Percentiles rank a stretch among this genome's conserved stretches.
Evolutionary conservation across 2,329 filamentous ascomycete genomes (phyloP).

Genomic region (Monilinia polystroma): DNA sequence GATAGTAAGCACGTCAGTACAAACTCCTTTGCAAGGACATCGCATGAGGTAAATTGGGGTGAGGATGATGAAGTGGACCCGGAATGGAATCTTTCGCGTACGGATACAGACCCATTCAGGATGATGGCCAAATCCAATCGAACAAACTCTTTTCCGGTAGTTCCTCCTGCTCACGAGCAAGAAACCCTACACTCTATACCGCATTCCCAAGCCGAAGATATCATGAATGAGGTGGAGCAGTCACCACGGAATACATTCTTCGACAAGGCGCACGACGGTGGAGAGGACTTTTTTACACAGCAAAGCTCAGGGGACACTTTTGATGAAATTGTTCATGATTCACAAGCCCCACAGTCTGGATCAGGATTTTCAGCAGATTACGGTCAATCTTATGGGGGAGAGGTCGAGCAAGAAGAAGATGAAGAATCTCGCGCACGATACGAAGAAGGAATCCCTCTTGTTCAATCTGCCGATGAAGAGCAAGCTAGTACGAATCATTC

Average conservation of each 20-base stretch:
- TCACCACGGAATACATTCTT: conserved; percentile 34
- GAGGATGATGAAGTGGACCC: conserved; percentile 53
- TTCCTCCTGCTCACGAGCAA: conserved; percentile 47
- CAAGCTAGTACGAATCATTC: conserved; percentile 23
- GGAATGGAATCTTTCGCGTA: conserved; percentile 55
- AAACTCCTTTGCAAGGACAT: conserved; percentile 63
- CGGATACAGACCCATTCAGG: conserved; percentile 57
- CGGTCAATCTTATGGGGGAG: conserved; percentile 33
- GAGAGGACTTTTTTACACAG: conserved; percentile 49
- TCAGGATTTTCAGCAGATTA: conserved; percentile 25
- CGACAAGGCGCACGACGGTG: conserved; percentile 45
- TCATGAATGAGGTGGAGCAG: conserved; percentile 53
- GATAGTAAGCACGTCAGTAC: conserved; percentile 57
- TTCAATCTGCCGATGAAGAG: conserved; percentile 42
- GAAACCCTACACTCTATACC: conserved; percentile 43
- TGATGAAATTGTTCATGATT: conserved; percentile 13
- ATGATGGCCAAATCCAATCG: conserved; percentile 58
- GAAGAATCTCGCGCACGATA: conserved; percentile 55
- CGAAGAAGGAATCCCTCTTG: conserved; percentile 68
- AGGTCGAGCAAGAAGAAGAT: conserved; percentile 43
- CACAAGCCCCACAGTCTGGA: not conserved
- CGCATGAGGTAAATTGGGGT: conserved; percentile 59
- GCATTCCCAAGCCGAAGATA: conserved; percentile 53
- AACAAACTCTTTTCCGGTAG: conserved; percentile 62
- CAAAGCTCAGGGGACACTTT: conserved; percentile 39